phyloP scores from a whole-genome alignment of 345 rosid species.

The Gossypium arboreum region DNA sequence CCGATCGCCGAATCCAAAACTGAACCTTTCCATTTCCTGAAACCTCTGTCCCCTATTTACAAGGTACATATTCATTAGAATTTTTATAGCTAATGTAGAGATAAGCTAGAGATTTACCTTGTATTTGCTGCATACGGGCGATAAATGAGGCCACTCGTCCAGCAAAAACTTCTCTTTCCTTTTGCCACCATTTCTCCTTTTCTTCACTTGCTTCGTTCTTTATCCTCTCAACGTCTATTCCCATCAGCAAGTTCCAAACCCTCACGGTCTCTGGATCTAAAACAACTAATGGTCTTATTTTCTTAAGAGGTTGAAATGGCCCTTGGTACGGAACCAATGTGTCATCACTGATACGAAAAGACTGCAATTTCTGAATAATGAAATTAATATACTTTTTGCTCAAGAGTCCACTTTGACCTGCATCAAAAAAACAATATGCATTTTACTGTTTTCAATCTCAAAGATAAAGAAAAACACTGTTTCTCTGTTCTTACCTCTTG shows the following conservation, averaged over 20 bases:
- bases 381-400: background rate
- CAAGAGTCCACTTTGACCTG: background rate
- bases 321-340: conserved; percentile 21
- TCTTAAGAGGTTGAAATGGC: background rate
- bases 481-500: background rate
- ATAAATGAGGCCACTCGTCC: conserved; percentile 32
- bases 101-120: conserved; percentile 29
- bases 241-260: conserved; percentile 39
- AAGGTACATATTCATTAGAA: background rate
- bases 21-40: conserved; percentile 60
- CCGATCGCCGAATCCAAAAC: conserved; percentile 69
- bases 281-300: conserved; percentile 23
- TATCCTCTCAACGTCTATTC: conserved; percentile 6
- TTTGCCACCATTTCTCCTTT: conserved; percentile 31
- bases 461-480: background rate
- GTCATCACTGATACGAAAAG: conserved; percentile 11
- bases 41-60: conserved; percentile 45
- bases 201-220: conserved; percentile 20
- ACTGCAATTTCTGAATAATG: conserved; percentile 6
- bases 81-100: background rate
- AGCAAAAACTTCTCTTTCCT: conserved; percentile 28
- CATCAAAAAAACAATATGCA: background rate
- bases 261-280: conserved; percentile 35
- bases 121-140: conserved; percentile 30
- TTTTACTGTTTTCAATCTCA: background rate